Base-by-base conservation (phyloP, 2,329 filamentous ascomycete species). In the Iodosphaeria phyllophila region DNA sequence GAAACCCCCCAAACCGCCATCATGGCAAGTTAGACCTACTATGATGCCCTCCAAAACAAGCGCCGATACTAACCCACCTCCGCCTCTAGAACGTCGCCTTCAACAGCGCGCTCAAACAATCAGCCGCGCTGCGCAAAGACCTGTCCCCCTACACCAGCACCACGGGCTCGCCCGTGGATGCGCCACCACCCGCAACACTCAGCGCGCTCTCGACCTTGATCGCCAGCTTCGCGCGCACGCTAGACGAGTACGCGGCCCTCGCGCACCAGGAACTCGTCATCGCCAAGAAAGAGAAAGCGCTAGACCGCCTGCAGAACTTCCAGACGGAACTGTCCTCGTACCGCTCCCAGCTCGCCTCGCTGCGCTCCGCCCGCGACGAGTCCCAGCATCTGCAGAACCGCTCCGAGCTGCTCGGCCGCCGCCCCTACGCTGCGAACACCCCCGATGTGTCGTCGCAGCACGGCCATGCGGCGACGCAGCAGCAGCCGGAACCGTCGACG, bases 401-500 rank as follows among this genome's bases (percentile, higher is more conserved):
- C 24, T 65, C 65, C 32, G 89, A 95, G 49, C 63, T 98, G 14
- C 64, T 95, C 1, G 86, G 84, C 14, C 64, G 89, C 25, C 63
- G 89, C 23, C 80, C 83, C 2, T 86, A 89, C 42, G 67, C 72
- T n/a, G 77, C 77, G 1, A 45, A 51, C 5, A 75, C 71, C 2
- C 86, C 89, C 2, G 89, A 95, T 48, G 95, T 95, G 42, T 89
- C 89, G 0, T 95, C 95, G 46, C 70, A 80, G 10, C 69, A 77
- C 35, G 44, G 54, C 4, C 47, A 51, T 4, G 47, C 46, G 20
- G 34, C 33, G 14, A 28, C 33, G 10, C 28, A 31, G 8, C n/a
- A n/a, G n/a, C n/a, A n/a, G n/a, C n/a, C n/a, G n/a, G 18, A 18
- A 27, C 13, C 46, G 46, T 26, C 44, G 34, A 21, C 59, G 42